These are phyloP conservation scores for Fusarium sp. DNA, from an alignment of 2,329 filamentous ascomycete species.

Conservation along the genomic window DNA sequence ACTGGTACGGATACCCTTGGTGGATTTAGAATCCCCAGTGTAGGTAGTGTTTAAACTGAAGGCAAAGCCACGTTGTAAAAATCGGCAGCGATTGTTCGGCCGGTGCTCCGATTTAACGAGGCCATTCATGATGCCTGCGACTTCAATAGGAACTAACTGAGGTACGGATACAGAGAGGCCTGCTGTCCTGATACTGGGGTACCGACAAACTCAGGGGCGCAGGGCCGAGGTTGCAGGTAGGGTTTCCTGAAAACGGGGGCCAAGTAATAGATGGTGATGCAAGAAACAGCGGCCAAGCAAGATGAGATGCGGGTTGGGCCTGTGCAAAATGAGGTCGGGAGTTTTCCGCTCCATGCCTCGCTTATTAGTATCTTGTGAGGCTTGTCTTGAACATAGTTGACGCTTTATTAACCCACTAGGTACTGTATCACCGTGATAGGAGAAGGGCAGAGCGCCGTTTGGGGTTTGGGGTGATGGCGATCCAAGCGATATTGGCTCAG, in stretches of 20 bases:
- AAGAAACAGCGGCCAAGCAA: constrained; percentile 35
- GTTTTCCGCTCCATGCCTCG: constrained; percentile 9
- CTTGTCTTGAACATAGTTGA: constrained; percentile 16
- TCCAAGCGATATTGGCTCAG: constrained; percentile 13
- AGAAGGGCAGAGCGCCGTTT: constrained; percentile 4
- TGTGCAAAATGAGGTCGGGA: constrained; percentile 1
- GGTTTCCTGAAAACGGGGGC: constrained; percentile 13
- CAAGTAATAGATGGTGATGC: constrained; percentile 26
- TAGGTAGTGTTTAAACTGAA: background rate
- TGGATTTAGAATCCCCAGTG: constrained; percentile 22
- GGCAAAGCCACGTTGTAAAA: constrained; percentile 13
- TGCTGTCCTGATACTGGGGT: constrained; percentile 29
- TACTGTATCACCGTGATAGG: constrained; percentile 6
- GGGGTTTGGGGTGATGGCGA: constrained; percentile 21
- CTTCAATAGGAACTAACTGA: background rate
- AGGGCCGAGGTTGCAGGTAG: constrained; percentile 22
- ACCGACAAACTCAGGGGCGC: constrained; percentile 19
- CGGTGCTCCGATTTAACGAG: constrained; percentile 22
- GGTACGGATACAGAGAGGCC: background rate
- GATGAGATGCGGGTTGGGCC: constrained; percentile 26
- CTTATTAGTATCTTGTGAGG: constrained; percentile 12
- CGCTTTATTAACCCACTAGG: constrained; percentile 11
- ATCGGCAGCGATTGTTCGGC: constrained; percentile 14
- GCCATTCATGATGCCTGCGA: constrained; percentile 7
- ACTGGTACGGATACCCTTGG: constrained; percentile 5